These are phyloP conservation scores for Heterobasidion occidentale DNA, from an alignment of 1,284 basidiomycete genomes.

Conservation along the genomic window DNA sequence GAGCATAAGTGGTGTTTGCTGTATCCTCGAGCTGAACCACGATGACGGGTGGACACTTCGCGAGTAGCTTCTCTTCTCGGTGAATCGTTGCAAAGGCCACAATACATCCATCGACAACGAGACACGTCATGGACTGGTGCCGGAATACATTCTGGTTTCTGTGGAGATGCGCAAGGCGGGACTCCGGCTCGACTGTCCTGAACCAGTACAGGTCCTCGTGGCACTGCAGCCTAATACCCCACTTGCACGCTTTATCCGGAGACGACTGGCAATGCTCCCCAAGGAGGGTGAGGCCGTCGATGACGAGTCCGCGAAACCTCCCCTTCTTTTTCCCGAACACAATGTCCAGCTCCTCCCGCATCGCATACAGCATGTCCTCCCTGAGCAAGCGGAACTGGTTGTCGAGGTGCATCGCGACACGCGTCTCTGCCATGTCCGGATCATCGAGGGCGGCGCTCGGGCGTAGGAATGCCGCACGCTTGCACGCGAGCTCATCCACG, in stretches of 20 bases:
- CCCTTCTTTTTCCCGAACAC: constrained; percentile 38
- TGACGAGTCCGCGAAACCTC: constrained; percentile 29
- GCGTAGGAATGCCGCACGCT: constrained; percentile 38
- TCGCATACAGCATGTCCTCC: constrained; percentile 59
- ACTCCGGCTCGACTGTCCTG: constrained; percentile 19
- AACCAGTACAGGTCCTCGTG: constrained; percentile 34
- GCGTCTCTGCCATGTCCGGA: constrained; percentile 22
- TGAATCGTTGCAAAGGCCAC: constrained; percentile 44
- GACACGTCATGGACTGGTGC: constrained; percentile 44
- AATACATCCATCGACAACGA: constrained; percentile 39
- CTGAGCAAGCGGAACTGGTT: constrained; percentile 58
- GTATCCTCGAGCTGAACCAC: constrained; percentile 43
- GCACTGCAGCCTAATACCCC: constrained; percentile 39
- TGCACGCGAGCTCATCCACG: constrained; percentile 42
- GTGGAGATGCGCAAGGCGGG: constrained; percentile 22
- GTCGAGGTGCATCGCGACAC: constrained; percentile 43
- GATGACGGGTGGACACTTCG: constrained; percentile 37
- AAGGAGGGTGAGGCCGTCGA: constrained; percentile 31
- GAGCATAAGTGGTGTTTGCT: constrained; percentile 25
- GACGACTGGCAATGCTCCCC: constrained; percentile 26
- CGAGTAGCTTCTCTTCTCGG: constrained; percentile 44
- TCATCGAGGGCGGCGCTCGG: constrained; percentile 35
- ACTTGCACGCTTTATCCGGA: constrained; percentile 27
- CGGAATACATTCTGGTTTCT: constrained; percentile 37
- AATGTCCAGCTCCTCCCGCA: constrained; percentile 50